Evolutionary conservation across 192 early-diverging fungal species (phyloP).

Genomic region (Dissophora globulifera): DNA sequence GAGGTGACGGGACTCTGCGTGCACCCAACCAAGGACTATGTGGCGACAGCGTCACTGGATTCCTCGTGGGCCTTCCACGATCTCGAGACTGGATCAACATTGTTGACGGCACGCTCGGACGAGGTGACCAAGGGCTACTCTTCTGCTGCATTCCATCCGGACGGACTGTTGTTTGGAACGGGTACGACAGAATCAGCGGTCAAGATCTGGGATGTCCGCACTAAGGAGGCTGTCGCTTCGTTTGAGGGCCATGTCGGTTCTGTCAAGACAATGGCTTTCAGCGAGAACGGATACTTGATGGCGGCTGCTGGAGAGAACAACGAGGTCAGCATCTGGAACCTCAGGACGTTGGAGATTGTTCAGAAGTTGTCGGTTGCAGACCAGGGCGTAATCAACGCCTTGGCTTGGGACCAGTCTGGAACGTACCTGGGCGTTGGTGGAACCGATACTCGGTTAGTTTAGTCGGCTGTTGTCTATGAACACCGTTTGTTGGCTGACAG

Average conservation of each 20-base stretch:
- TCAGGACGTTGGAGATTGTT: conserved; percentile 83
- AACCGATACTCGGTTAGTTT: conserved; percentile 60
- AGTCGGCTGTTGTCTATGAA: background rate
- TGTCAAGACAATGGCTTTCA: conserved; percentile 82
- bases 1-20: conserved; percentile 81
- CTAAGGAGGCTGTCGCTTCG: conserved; percentile 69
- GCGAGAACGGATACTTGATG: conserved; percentile 95
- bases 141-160: conserved; percentile 86
- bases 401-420: conserved; percentile 85
- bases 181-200: conserved; percentile 77
- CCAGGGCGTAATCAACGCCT: conserved; percentile 63
- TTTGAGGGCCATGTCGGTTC: conserved; percentile 72
- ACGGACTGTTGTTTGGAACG: conserved; percentile 88
- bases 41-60: conserved; percentile 78
- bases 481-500: too few relatives aligned
- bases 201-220: conserved; percentile 87
- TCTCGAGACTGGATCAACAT: conserved; percentile 66
- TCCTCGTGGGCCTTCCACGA: conserved; percentile 86
- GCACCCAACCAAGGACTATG: conserved; percentile 85
- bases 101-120: conserved; percentile 57
- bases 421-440: conserved; percentile 85
- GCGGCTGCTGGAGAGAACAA: conserved; percentile 77
- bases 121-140: conserved; percentile 69
- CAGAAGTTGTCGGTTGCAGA: conserved; percentile 73
- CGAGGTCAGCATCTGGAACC: conserved; percentile 92